Evolutionary conservation across 179 eudicot genomes (phyloP).

Genomic region (Silene noctiflora): DNA sequence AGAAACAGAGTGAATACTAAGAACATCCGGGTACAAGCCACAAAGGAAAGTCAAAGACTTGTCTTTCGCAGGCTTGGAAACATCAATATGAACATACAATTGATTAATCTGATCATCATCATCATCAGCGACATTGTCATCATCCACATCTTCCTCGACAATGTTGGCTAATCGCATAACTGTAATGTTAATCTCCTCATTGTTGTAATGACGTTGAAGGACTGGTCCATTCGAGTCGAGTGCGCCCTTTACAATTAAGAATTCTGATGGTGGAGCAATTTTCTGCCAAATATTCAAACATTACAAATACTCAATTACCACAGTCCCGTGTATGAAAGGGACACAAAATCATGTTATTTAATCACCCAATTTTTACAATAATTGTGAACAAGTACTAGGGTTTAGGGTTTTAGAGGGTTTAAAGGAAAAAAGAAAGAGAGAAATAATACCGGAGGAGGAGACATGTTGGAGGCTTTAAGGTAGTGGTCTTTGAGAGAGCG

Average conservation of each 20-base stretch:
- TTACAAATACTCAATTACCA: neutral
- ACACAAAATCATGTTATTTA: no score
- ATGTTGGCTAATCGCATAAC: constrained; percentile 75
- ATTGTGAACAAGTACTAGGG: neutral
- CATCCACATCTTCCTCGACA: constrained; percentile 27
- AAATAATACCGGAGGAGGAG: constrained; percentile 39
- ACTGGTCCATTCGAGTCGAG: constrained; percentile 70
- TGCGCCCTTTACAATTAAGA: constrained; percentile 66
- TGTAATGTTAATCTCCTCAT: constrained; percentile 70
- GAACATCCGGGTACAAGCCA: constrained; percentile 88
- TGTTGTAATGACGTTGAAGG: constrained; percentile 46
- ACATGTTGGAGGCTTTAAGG: constrained; percentile 78
- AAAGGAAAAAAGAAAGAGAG: neutral
- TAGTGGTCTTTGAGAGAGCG: constrained; percentile 92
- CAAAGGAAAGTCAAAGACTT: constrained; percentile 74
- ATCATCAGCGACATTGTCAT: constrained; percentile 39
- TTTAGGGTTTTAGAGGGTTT: constrained; percentile 20
- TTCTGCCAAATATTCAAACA: constrained; percentile 43
- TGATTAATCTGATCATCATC: constrained; percentile 61
- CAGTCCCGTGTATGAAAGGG: no score
- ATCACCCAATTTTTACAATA: neutral
- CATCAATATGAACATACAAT: constrained; percentile 76
- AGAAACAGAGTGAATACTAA: constrained; percentile 89
- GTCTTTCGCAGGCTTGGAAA: constrained; percentile 57
- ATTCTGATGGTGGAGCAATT: constrained; percentile 65